Evolutionary conservation across 2,329 filamentous ascomycete genomes (phyloP), one percentile per base, ranked within the genome.

Genomic region (Pseudocercospora pini-densiflorae): DNA sequence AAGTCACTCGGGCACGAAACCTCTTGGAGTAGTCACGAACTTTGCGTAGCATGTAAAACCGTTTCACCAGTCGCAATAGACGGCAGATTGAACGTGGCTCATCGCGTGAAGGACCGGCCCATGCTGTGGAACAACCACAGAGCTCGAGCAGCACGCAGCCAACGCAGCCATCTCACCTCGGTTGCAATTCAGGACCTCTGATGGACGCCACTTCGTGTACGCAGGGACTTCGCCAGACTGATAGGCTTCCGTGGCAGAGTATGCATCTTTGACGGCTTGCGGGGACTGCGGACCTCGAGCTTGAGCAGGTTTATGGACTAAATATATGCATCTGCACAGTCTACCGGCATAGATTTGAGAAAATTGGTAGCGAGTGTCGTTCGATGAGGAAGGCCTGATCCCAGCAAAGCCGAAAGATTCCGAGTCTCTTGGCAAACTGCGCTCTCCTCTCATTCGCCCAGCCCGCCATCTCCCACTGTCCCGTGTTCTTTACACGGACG

Each of bases 1-100:
- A 65, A 65, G 59, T 29, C 29, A 61, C 49, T 23, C 51, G 9
- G 27, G 14, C 31, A 27, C 51, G 51, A 54, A 29, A 27, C 24
- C 24, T 5, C n/a, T 14, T 14, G 24, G 21, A 24, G 51, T 24
- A 29, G 24, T 49, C 23, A 14, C 19, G 21, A 16, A 51, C 9
- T 21, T 24, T 51, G 19, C 21, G 47, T 51, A 8, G n/a, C 16
- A 23, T 47, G 21, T 47, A 16, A 45, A 47, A 47, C n/a, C 45
- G 45, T 47, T 47, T 19, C 45, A 47, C 14, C 45, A 47, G 45
- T 47, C 45, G 45, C 45, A 23, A 47, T 47, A 19, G 19, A 51
- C 47, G 47, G 47, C 9, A 51, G 19, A 43, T 19, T 43, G 33
- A 14, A 36, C 33, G 33, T 36, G 33, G 33, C 12, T 8, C 33